phyloP scores from a whole-genome alignment of 371 early-diverging fungal genomes.

The Apophysomyces variabilis region DNA sequence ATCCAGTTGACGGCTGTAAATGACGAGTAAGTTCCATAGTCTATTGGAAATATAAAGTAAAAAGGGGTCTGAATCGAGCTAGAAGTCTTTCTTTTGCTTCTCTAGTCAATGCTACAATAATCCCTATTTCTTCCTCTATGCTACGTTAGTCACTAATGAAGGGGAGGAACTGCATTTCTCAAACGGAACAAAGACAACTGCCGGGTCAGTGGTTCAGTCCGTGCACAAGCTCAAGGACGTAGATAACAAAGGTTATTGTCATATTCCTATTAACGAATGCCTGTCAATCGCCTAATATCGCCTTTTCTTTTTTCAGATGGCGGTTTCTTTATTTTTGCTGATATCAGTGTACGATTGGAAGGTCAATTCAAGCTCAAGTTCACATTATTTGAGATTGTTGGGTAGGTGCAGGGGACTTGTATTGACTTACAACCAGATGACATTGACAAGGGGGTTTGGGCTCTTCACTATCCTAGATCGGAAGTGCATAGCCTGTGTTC shows the following conservation, averaged over 20 bases:
- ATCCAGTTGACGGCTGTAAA: constrained; percentile 32
- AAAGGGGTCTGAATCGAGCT: constrained; percentile 18
- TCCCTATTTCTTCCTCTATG: constrained; percentile 47
- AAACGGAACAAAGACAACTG: constrained; percentile 45
- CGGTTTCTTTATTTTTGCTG: constrained; percentile 95
- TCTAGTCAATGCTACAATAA: constrained; percentile 30
- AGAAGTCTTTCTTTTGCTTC: constrained; percentile 11
- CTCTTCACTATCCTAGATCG: constrained; percentile 20
- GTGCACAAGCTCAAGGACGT: constrained; percentile 51
- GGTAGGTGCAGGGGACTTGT: constrained; percentile 39
- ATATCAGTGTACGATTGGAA: constrained; percentile 89
- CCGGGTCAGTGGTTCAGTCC: constrained; percentile 52
- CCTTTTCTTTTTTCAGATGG: constrained; percentile 59
- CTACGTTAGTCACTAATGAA: constrained; percentile 36
- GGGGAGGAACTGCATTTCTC: constrained; percentile 32
- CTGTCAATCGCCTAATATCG: neutral
- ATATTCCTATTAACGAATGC: neutral
- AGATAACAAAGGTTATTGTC: constrained; percentile 37
- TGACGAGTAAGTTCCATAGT: constrained; percentile 24
- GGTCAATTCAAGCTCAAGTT: constrained; percentile 89
- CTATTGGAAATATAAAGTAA: constrained; percentile 25
- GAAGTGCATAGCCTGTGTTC: constrained; percentile 33
- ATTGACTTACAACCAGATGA: neutral
- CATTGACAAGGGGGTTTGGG: neutral
- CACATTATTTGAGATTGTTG: constrained; percentile 84